Evolutionary conservation across 1,284 basidiomycete genomes (phyloP), one percentile per base, ranked within the genome.

Genomic region (Inonotus obliquus): DNA sequence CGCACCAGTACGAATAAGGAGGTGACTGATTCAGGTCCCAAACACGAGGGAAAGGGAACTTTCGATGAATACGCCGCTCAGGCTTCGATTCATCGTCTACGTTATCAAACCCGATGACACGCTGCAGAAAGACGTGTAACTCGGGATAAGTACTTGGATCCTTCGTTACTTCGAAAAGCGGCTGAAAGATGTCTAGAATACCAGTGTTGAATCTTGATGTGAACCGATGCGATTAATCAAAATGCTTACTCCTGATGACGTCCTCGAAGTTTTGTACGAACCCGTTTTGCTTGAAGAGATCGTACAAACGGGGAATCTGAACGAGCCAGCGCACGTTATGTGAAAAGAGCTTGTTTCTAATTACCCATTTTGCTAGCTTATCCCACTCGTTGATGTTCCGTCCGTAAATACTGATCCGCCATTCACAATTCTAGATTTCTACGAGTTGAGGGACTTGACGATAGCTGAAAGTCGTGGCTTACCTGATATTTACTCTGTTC

Each of bases 401-500:
- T 7, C 96, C 97, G 69, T 99, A 99, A 67, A 99, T 94, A 62
- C 93, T 96, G 64, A 99, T 83, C 9, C 97, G 86, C 90, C 97
- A 99, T 78, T 99, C 97, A 69, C 87, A 96, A 74, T 92, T 97
- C 92, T 84, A 72, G 65, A 65, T 54, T n/a, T 19, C 38, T 19
- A 52, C 35, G 25, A 27, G 32, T 17, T 17, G 32, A 17, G 10
- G 23, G 27, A 14, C 14, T 35, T 19, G n/a, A 44, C 54, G n/a
- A 14, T 11, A 37, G 41, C 11, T 53, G 21, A 35, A 44, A 21
- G 21, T 23, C 14, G 37, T 7, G 27, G 61, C 73, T 37, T 69
- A 89, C 90, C 81, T 99, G 96, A 70, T 99, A 99, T 76, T 99
- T 99, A 80, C 92, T 96, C 74, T 96, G 93, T 74, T 98, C 95